Conservation (phyloP, 192 early-diverging fungal species). For the Coemansia aciculifera region DNA sequence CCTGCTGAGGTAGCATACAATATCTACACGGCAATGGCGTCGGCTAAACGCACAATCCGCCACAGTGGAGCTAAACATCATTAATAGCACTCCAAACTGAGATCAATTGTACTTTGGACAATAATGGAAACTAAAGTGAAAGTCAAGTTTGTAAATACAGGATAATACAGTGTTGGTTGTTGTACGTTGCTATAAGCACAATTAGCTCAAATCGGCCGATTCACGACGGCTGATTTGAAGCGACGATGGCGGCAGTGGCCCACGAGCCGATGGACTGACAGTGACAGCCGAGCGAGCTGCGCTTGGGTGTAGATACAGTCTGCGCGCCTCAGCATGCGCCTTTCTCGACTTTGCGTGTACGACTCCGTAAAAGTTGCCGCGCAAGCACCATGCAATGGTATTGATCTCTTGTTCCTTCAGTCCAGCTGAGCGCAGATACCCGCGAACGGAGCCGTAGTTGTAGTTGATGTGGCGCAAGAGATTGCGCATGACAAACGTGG, state of each 20-base stretch:
- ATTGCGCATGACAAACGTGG: slow-evolving; percentile 50
- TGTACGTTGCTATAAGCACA: not conserved
- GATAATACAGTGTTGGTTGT: not conserved
- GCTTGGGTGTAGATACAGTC: slow-evolving; percentile 21
- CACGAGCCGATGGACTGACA: slow-evolving; percentile 5
- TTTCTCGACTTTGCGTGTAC: slow-evolving; percentile 19
- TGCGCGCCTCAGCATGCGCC: slow-evolving; percentile 19
- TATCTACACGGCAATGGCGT: not conserved
- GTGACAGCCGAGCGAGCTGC: slow-evolving; percentile 20
- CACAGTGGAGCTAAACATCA: not conserved
- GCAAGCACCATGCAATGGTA: slow-evolving; percentile 51
- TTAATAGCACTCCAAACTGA: not conserved
- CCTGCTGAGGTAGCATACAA: not conserved
- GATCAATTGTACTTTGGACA: not conserved
- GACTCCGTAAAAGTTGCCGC: slow-evolving; percentile 51
- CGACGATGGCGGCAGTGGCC: not conserved
- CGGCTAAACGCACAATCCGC: not conserved
- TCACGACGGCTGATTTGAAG: slow-evolving; percentile 6
- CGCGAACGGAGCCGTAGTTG: slow-evolving; percentile 45
- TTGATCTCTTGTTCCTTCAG: slow-evolving; percentile 42
- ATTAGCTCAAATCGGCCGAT: slow-evolving; percentile 3
- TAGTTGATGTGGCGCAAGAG: slow-evolving; percentile 34
- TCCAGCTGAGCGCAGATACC: slow-evolving; percentile 47
- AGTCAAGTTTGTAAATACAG: not conserved
- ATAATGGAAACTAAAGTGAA: not conserved